Percentiles rank a stretch among this genome's conserved stretches.
Evolutionary conservation across 169 alveolate species (phyloP).

Genomic region (Plasmodium knowlesi): DNA sequence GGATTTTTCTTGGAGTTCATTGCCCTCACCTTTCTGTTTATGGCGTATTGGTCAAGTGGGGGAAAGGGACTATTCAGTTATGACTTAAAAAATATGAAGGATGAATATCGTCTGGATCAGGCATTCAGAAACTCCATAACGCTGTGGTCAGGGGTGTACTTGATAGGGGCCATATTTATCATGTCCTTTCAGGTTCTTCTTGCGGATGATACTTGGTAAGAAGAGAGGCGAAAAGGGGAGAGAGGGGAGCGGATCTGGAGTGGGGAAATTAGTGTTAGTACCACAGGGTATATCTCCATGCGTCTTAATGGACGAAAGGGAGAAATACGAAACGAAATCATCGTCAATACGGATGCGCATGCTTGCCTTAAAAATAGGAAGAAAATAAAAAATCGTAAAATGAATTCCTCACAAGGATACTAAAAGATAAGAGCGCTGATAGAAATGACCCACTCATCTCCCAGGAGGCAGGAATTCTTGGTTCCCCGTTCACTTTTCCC

Average conservation of each 20-base stretch:
- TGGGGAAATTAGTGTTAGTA: background rate
- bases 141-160: slow-evolving; percentile 84
- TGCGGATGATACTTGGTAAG: slow-evolving; percentile 93
- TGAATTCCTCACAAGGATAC: background rate
- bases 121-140: slow-evolving; percentile 84
- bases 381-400: background rate
- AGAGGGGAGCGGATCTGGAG: background rate
- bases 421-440: background rate
- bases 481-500: no score
- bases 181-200: slow-evolving; percentile 92
- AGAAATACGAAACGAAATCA: background rate
- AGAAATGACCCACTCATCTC: background rate
- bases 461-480: background rate
- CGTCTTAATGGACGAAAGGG: background rate
- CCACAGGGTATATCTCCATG: background rate
- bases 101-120: slow-evolving; percentile 86
- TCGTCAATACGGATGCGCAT: background rate
- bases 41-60: slow-evolving; percentile 87
- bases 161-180: slow-evolving; percentile 89
- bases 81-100: slow-evolving; percentile 87
- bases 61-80: slow-evolving; percentile 90
- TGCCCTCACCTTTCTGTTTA: slow-evolving; percentile 85
- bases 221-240: background rate
- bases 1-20: slow-evolving; percentile 88
- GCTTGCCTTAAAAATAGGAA: background rate